phyloP scores from a whole-genome alignment of 2,329 filamentous ascomycete genomes.

The Ilyonectria sp. region DNA sequence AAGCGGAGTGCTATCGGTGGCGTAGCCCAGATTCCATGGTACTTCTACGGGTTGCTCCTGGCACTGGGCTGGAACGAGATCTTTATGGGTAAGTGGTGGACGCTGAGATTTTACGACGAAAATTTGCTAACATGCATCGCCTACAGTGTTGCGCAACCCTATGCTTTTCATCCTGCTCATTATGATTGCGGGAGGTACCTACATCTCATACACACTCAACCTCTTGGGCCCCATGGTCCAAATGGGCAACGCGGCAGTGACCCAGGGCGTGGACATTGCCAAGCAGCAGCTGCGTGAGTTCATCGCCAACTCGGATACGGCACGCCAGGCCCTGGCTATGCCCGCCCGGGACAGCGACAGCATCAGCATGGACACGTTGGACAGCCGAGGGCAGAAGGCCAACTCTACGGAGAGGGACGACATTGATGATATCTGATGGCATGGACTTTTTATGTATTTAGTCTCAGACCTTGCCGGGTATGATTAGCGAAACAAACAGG shows the following conservation, averaged over 20 bases:
- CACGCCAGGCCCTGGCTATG: conserved; percentile 87
- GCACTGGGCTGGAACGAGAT: conserved; percentile 99
- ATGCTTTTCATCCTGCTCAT: conserved; percentile 92
- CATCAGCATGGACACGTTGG: conserved; percentile 73
- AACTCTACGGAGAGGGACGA: conserved; percentile 60
- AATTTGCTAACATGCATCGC: conserved; percentile 27
- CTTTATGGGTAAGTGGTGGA: conserved; percentile 79
- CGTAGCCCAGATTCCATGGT: conserved; percentile 92
- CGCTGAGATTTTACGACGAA: neutral
- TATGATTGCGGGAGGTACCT: conserved; percentile 81
- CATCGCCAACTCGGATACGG: conserved; percentile 88
- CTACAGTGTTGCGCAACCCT: conserved; percentile 89
- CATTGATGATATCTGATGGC: conserved; percentile 72
- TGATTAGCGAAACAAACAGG: conserved; percentile 45
- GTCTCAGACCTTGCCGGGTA: conserved; percentile 32
- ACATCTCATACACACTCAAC: conserved; percentile 93
- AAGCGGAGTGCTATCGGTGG: conserved; percentile 97
- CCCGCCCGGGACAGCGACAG: conserved; percentile 64
- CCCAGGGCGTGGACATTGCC: conserved; percentile 90
- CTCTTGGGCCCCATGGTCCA: conserved; percentile 96
- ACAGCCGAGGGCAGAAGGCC: conserved; percentile 69
- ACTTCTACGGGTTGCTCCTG: conserved; percentile 92
- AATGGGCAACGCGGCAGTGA: conserved; percentile 91
- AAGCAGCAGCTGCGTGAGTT: conserved; percentile 94
- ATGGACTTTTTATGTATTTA: conserved; percentile 33